phyloP scores from a whole-genome alignment of 169 alveolate genomes.

The Eimeria nieschulzi region DNA sequence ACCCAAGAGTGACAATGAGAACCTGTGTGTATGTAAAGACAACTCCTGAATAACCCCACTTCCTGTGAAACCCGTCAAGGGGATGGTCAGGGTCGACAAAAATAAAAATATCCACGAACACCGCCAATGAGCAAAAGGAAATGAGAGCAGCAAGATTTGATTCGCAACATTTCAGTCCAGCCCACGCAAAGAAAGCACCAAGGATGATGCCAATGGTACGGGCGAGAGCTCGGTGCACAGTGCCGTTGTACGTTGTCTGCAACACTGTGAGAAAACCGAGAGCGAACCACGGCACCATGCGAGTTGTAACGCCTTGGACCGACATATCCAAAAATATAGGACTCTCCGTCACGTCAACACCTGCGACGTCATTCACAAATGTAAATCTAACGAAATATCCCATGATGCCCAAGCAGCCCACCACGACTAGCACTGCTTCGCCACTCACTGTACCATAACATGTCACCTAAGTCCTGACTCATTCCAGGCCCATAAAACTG shows the following conservation, averaged over 20 bases:
- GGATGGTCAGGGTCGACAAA: constrained; percentile 54
- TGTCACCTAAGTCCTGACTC: too few species aligned
- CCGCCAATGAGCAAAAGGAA: constrained; percentile 30
- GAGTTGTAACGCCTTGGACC: constrained; percentile 56
- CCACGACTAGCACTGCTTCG: background rate
- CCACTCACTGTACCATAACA: background rate
- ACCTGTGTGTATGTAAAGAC: constrained; percentile 70
- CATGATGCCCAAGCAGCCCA: background rate
- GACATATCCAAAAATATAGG: constrained; percentile 54
- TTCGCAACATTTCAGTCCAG: constrained; percentile 28
- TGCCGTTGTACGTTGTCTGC: constrained; percentile 68
- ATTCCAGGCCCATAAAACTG: too few species aligned
- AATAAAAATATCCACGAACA: constrained; percentile 38
- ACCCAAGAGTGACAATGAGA: constrained; percentile 50
- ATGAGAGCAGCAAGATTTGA: constrained; percentile 56
- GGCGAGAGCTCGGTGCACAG: constrained; percentile 55
- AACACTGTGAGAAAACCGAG: constrained; percentile 65
- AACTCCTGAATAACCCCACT: constrained; percentile 70
- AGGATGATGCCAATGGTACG: constrained; percentile 56
- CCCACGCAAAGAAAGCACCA: constrained; percentile 57
- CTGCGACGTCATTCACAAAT: constrained; percentile 32
- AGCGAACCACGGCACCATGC: constrained; percentile 68
- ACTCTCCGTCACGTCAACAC: constrained; percentile 26
- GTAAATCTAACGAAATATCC: background rate
- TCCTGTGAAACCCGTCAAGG: constrained; percentile 55